These are phyloP conservation scores for Aotearoamyces nothofagi DNA, from an alignment of 2,329 filamentous ascomycete genomes.

Conservation along the genomic window DNA sequence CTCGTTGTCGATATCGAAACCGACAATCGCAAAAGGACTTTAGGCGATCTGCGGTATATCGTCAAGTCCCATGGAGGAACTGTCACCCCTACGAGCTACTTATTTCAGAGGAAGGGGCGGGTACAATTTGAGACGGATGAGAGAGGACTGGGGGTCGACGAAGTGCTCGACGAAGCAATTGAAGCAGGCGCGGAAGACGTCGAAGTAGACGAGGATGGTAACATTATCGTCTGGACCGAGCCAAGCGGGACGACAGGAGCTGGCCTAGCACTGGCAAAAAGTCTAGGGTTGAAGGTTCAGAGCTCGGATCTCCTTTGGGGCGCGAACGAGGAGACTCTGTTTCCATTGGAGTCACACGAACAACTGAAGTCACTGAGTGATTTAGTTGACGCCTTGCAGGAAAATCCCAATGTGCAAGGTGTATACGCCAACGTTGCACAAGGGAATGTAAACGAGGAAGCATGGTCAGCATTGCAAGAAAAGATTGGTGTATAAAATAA, in stretches of 20 bases:
- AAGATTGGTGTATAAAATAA: constrained; percentile 28
- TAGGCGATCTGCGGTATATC: constrained; percentile 56
- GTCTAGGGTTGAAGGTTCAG: constrained; percentile 50
- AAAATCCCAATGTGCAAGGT: constrained; percentile 59
- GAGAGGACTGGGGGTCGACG: constrained; percentile 35
- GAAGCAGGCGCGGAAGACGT: constrained; percentile 73
- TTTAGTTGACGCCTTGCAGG: constrained; percentile 44
- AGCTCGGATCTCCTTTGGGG: constrained; percentile 75
- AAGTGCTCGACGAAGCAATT: constrained; percentile 66
- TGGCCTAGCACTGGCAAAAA: constrained; percentile 45
- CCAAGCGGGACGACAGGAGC: constrained; percentile 48
- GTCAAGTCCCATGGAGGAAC: constrained; percentile 60
- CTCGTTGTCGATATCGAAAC: constrained; percentile 77
- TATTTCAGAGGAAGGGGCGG: constrained; percentile 71
- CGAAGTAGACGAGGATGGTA: constrained; percentile 49
- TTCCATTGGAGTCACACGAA: constrained; percentile 41
- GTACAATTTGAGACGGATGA: constrained; percentile 51
- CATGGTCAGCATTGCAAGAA: constrained; percentile 37
- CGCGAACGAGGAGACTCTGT: constrained; percentile 64
- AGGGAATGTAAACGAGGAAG: constrained; percentile 33
- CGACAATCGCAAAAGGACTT: constrained; percentile 58
- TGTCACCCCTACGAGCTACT: constrained; percentile 60
- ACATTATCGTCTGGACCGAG: constrained; percentile 56
- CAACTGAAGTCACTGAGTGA: constrained; percentile 39
- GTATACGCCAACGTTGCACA: constrained; percentile 58